Percentiles rank a stretch among this genome's conserved stretches.
Conservation (phyloP, 306 rosid genomes). For the Begonia masoniana region DNA sequence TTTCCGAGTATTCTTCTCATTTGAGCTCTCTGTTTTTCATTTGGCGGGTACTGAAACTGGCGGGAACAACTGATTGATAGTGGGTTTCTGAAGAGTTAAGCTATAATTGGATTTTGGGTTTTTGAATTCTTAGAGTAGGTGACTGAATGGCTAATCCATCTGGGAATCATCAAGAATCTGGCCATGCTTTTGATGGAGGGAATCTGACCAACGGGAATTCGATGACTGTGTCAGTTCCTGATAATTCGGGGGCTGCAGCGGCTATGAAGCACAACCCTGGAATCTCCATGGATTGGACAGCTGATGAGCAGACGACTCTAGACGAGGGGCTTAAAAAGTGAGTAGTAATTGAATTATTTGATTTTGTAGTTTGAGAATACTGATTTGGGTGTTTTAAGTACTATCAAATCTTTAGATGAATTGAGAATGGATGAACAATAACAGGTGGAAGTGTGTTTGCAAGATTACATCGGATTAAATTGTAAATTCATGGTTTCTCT, state of each 20-base stretch:
- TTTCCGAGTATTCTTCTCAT: not conserved
- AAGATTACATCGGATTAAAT: too few relatives aligned
- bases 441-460: too few relatives aligned
- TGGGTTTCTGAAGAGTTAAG: too few relatives aligned
- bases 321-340: slow-evolving; percentile 77
- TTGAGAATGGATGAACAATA: too few relatives aligned
- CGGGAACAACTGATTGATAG: slow-evolving; percentile 38
- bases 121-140: slow-evolving; percentile 7
- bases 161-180: slow-evolving; percentile 63
- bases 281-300: slow-evolving; percentile 66
- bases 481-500: too few relatives aligned
- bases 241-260: slow-evolving; percentile 37
- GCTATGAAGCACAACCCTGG: slow-evolving; percentile 95
- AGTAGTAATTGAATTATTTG: slow-evolving; percentile 14
- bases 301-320: slow-evolving; percentile 71
- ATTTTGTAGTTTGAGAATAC: not conserved
- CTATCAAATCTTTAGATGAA: too few relatives aligned
- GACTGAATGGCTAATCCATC: slow-evolving; percentile 60
- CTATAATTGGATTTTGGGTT: slow-evolving; percentile 15
- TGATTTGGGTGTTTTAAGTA: not conserved
- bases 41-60: slow-evolving; percentile 34
- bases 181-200: slow-evolving; percentile 50
- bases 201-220: slow-evolving; percentile 49
- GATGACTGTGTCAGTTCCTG: slow-evolving; percentile 31
- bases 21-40: not conserved